Evolutionary conservation across 164 flowering plant genomes (phyloP).

Genomic region (Berberis thunbergii): DNA sequence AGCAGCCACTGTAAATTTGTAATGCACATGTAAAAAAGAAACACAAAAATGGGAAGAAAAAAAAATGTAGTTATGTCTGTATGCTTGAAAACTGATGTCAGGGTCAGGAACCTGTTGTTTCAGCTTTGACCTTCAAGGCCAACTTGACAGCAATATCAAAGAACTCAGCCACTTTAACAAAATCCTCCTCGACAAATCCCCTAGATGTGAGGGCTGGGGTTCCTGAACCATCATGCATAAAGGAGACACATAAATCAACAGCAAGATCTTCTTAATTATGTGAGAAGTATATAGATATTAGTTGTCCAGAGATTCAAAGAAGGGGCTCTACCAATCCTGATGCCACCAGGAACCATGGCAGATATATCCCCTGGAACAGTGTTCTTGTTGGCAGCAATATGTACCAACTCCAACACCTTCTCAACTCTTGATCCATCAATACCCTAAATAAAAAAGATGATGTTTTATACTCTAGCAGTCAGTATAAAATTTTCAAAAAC

Average conservation of each 20-base stretch:
- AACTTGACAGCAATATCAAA: constrained; percentile 81
- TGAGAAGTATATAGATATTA: background rate
- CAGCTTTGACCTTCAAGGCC: constrained; percentile 80
- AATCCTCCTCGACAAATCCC: constrained; percentile 92
- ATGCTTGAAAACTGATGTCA: background rate
- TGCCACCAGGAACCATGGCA: constrained; percentile 99
- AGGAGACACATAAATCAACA: background rate
- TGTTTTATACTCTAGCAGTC: no score
- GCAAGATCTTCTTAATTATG: background rate
- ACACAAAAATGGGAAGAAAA: background rate
- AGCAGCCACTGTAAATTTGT: background rate
- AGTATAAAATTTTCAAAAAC: no score
- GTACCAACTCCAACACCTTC: constrained; percentile 90
- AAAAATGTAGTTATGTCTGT: background rate
- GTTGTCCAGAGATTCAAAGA: background rate
- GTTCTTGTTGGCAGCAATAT: constrained; percentile 98
- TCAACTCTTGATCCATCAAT: constrained; percentile 99
- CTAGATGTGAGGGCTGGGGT: constrained; percentile 98
- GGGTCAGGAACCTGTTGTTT: constrained; percentile 52
- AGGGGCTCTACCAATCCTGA: constrained; percentile 73
- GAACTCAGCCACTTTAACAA: constrained; percentile 82
- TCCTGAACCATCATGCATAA: constrained; percentile 39
- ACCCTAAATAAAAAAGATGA: constrained; percentile 33
- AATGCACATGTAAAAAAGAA: background rate
- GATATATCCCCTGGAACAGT: constrained; percentile 80